These are phyloP conservation scores for Rhodosporidiobolus sp. DNA, from an alignment of 768 basidiomycete genomes.

Conservation along the genomic window DNA sequence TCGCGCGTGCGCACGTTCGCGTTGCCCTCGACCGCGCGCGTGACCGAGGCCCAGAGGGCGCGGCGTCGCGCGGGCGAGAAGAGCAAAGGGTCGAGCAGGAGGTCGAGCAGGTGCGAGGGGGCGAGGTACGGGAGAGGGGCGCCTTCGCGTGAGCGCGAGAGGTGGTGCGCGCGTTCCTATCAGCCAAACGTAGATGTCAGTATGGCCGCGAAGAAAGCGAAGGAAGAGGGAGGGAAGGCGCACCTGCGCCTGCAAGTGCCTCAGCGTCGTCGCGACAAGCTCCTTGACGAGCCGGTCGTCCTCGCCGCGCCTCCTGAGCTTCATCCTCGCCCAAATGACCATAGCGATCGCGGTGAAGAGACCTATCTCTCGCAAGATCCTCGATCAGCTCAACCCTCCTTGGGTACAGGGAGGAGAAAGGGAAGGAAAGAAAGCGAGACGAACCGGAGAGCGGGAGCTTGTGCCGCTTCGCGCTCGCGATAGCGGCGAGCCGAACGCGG, in stretches of 20 bases:
- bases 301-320: constrained; percentile 6
- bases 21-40: constrained; percentile 81
- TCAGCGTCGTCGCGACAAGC: constrained; percentile 39
- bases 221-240: background rate
- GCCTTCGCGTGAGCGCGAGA: constrained; percentile 63
- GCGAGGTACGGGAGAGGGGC: constrained; percentile 73
- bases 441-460: constrained; percentile 46
- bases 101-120: constrained; percentile 80
- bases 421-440: background rate
- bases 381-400: background rate
- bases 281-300: constrained; percentile 37
- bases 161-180: constrained; percentile 76
- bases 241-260: constrained; percentile 38
- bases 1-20: constrained; percentile 81
- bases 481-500: constrained; percentile 46
- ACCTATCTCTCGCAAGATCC: background rate
- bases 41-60: constrained; percentile 76
- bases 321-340: background rate
- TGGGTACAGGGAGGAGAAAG: no score
- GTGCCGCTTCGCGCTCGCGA: constrained; percentile 45
- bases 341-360: background rate
- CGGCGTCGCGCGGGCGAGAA: constrained; percentile 59
- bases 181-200: background rate
- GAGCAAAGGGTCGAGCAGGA: constrained; percentile 75
- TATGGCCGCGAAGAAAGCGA: background rate